Evolutionary conservation across 2,329 filamentous ascomycete species (phyloP), one percentile per base, ranked within the genome.

Genomic region (Colletotrichum godetiae): DNA sequence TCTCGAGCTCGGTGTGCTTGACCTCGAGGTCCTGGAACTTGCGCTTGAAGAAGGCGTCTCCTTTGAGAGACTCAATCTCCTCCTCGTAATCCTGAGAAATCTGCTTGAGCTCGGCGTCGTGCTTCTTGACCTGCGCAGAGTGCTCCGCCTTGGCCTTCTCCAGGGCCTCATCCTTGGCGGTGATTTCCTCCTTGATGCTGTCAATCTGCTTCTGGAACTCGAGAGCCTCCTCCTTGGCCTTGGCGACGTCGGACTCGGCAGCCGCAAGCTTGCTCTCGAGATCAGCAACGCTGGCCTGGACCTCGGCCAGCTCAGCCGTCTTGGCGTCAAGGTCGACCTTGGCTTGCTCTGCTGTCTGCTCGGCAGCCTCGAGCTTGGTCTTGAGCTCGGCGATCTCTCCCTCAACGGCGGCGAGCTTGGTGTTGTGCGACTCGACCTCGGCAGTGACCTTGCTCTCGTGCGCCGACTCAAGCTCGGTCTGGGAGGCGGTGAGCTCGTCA

Each of bases 51-150:
- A 89, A 89, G 15, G 90, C 90, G 74, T 92, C 90, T 27, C 89
- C 90, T 69, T 88, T 87, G 19, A 92, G 86, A 70, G 88, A 88
- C 77, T 92, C 90, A 67, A 92, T 92, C 79, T 92, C 90, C n/a
- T 87, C 85, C 78, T 92, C 88, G 75, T 91, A 91, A 76, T 92
- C 90, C 75, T 88, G 84, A 1, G 89, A 90, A 67, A 92, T 80
- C 73, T 86, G 87, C 79, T 88, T 85, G 76, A 92, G 84, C 78
- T 90, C 88, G 76, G 88, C 86, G 73, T 89, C 86, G 77, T 92
- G 89, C 79, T 87, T 88, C 55, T 84, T 82, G 31, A 79, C 78
- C 0, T 82, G 79, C 3, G 79, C 76, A n/a, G 82, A 80, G 71
- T 84, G 83, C 46, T 88, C 86, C 62, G 84, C 80, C 80, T 90